A percentile compares a stretch with the other conserved stretches of the same genome.
phyloP scores from a whole-genome alignment of 768 basidiomycete species.

The Pleurotus salmoneostramineus region DNA sequence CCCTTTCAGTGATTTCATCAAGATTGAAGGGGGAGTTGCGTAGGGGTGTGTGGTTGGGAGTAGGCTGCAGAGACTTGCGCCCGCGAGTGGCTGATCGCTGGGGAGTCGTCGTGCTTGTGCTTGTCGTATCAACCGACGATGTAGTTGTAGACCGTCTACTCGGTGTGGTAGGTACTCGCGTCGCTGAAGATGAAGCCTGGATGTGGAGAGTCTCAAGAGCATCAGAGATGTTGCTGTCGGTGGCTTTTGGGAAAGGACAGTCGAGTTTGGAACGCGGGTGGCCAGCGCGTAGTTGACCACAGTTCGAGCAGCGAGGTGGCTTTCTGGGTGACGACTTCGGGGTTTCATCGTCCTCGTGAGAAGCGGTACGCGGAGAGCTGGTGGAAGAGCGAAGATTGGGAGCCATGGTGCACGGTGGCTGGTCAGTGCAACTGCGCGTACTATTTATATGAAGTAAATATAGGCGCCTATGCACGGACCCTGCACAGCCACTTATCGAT shows the following conservation, averaged over 20 bases:
- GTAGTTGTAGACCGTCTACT: no score
- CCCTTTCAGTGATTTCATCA: slow-evolving; percentile 26
- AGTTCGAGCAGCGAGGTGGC: slow-evolving; percentile 49
- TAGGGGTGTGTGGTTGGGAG: not conserved
- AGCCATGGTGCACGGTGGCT: not conserved
- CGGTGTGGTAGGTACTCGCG: not conserved
- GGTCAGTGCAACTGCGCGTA: not conserved
- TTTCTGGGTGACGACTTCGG: slow-evolving; percentile 41
- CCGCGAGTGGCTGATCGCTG: slow-evolving; percentile 15
- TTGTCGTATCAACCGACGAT: not conserved
- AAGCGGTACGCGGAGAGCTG: not conserved
- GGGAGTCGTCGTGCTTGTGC: slow-evolving; percentile 18
- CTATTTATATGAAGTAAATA: not conserved
- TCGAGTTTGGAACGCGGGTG: slow-evolving; percentile 50
- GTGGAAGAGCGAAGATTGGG: slow-evolving; percentile 8
- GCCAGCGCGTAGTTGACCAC: slow-evolving; percentile 48
- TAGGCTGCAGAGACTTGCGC: not conserved
- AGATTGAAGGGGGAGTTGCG: not conserved
- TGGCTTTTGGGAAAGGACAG: slow-evolving; percentile 13
- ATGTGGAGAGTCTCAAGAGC: slow-evolving; percentile 48
- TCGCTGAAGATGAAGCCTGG: slow-evolving; percentile 11
- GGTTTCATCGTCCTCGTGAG: not conserved
- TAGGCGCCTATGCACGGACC: not conserved
- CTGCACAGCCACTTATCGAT: no score
- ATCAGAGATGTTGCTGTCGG: slow-evolving; percentile 23